Percentiles rank a stretch among this genome's conserved stretches.
phyloP scores from a whole-genome alignment of 2,329 filamentous ascomycete genomes.

The Furcasterigmium sp. region DNA sequence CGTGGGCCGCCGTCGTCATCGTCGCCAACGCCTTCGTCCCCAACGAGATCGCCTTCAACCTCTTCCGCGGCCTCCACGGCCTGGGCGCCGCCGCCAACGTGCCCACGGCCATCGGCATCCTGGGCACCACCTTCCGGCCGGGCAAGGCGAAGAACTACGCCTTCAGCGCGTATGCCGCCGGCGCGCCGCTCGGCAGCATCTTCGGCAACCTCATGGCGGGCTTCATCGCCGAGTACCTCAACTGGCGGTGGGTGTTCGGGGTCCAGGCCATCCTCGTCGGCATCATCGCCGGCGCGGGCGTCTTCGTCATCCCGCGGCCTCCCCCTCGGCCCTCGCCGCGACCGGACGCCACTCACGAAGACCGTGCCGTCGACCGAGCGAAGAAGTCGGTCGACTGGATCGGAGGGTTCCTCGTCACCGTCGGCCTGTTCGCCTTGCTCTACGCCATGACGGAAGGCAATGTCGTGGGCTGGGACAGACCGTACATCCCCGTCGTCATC shows the following conservation, averaged over 20 bases:
- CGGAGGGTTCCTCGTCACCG: constrained; percentile 58
- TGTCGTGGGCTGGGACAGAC: constrained; percentile 59
- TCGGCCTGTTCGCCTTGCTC: constrained; percentile 55
- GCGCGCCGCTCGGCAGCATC: constrained; percentile 58
- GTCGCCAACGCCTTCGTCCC: constrained; percentile 58
- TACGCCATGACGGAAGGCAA: constrained; percentile 67
- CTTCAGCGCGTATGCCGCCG: constrained; percentile 59
- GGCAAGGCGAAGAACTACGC: constrained; percentile 67
- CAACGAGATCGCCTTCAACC: constrained; percentile 62
- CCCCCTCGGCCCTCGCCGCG: constrained; percentile 11
- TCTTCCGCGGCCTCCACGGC: constrained; percentile 63
- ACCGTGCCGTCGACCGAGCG: constrained; percentile 20
- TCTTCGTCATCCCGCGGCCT: constrained; percentile 50
- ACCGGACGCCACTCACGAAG: constrained; percentile 2
- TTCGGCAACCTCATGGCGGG: constrained; percentile 62
- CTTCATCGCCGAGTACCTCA: constrained; percentile 55
- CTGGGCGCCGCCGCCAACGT: constrained; percentile 65
- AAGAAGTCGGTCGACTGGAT: constrained; percentile 59
- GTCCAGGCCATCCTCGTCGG: constrained; percentile 56
- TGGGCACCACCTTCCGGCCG: constrained; percentile 62
- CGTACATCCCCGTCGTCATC: constrained; percentile 57
- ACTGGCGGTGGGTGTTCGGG: constrained; percentile 66
- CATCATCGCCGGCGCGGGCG: constrained; percentile 48
- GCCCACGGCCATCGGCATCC: constrained; percentile 64
- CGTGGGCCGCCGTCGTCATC: constrained; percentile 56